A percentile compares a stretch with the other conserved stretches of the same genome.
Conservation (phyloP, 2,329 filamentous ascomycete genomes). For the Hypomyces perniciosus region DNA sequence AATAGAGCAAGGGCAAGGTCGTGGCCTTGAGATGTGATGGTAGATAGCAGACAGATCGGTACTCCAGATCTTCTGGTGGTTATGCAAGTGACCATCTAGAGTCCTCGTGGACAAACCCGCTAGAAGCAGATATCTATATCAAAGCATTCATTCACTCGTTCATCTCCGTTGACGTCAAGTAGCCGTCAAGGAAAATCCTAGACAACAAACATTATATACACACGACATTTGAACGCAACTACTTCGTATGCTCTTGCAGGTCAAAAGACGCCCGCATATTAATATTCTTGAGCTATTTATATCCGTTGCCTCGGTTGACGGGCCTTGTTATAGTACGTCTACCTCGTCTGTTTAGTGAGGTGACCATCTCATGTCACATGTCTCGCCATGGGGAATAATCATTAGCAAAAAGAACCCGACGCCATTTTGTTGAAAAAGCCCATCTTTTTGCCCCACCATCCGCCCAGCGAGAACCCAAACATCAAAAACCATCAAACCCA, state of each 20-base stretch:
- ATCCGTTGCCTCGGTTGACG: conserved; percentile 40
- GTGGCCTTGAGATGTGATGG: too few relatives aligned
- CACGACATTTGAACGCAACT: neutral
- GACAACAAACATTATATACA: neutral
- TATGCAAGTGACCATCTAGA: too few relatives aligned
- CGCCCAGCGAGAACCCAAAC: conserved; percentile 21
- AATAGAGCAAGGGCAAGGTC: too few relatives aligned
- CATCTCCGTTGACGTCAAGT: neutral
- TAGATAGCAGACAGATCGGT: too few relatives aligned
- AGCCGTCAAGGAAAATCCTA: too few relatives aligned
- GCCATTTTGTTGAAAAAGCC: conserved; percentile 38
- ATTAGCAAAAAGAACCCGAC: conserved; percentile 32
- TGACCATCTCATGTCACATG: conserved; percentile 7
- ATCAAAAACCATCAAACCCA: conserved; percentile 20
- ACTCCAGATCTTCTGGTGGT: too few relatives aligned
- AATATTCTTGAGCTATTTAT: conserved; percentile 15
- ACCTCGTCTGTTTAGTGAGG: conserved; percentile 1
- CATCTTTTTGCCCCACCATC: conserved; percentile 29
- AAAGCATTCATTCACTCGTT: neutral
- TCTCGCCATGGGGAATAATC: conserved; percentile 29
- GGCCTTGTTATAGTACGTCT: conserved; percentile 20
- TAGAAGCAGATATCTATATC: neutral
- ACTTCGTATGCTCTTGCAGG: conserved; percentile 1
- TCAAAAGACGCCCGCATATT: conserved; percentile 5
- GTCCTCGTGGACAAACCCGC: too few relatives aligned